Evolutionary conservation across 257 asterid genomes (phyloP), one percentile per base, ranked within the genome.

Genomic region (Fraxinus cuspidata): DNA sequence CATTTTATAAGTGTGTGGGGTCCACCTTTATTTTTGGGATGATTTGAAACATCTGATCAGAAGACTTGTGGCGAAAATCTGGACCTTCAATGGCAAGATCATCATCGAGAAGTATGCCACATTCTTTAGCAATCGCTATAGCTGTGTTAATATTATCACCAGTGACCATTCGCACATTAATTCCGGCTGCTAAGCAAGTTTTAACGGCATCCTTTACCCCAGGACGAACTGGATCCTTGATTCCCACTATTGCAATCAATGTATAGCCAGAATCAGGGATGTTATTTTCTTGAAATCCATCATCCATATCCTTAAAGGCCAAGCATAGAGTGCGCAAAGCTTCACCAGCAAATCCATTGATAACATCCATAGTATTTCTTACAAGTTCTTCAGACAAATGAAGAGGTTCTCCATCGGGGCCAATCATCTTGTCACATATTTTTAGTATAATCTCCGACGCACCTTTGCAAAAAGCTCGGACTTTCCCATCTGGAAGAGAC

Each of bases 131-230:
- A 88, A 96, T 96, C 34, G 98, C 97, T 85, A 84, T 93, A 77
- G 98, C 99, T 0, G 99, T 96, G 79, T 93, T 84, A 29, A 96
- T 86, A 86, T 96, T 96, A 85, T 93, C 99, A 78, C 98, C 98
- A 7, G 98, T 96, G 80, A 96, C 86, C 99, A 96, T 96, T 35
- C 99, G 92, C 51, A 96, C 97, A 18, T 81, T 84, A 81, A 96
- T 92, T 75, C 99, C 99, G 11, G 99, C 99, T 58, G 84, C 92
- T 63, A 90, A 83, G 83, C 99, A 96, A 28, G 88, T 89, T 84
- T 83, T 74, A 47, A 96, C 98, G 6, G 99, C 98, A 64, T 93
- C 97, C 81, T 79, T 91, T 67, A 96, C 99, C 78, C 96, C 99
- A 27, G 89, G 90, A 53, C 97, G 97, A 84, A 96, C 95, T 2